Conservation (phyloP, 371 early-diverging fungal species). For the Quaeritorhiza haematococci region DNA sequence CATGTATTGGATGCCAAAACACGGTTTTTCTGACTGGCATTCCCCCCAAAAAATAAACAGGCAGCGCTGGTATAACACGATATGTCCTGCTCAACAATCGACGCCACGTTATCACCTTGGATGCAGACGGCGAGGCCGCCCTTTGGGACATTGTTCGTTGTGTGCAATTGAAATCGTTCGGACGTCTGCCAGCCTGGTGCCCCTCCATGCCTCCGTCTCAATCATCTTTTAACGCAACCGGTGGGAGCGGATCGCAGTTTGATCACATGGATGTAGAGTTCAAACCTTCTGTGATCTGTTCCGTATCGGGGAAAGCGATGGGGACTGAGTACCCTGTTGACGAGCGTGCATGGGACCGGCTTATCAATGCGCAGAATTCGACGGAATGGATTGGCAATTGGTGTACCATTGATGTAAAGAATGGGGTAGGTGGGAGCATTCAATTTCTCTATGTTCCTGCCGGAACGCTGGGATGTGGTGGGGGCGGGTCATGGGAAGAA, state of each 20-base stretch:
- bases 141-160: conserved; percentile 84
- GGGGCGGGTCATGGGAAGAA: too few relatives aligned
- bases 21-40: too few relatives aligned
- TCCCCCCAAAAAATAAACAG: conserved; percentile 21
- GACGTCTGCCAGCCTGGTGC: too few relatives aligned
- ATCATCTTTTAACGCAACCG: too few relatives aligned
- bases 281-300: background rate
- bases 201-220: too few relatives aligned
- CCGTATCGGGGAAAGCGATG: background rate
- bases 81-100: conserved; percentile 73
- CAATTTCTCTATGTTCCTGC: background rate
- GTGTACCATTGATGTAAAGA: conserved; percentile 87
- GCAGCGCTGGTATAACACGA: conserved; percentile 63
- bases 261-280: background rate
- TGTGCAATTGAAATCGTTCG: conserved; percentile 18
- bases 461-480: too few relatives aligned
- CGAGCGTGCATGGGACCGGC: too few relatives aligned
- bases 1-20: too few relatives aligned
- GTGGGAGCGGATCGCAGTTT: too few relatives aligned
- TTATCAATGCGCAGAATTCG: conserved; percentile 61
- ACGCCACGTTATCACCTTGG: conserved; percentile 79
- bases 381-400: conserved; percentile 80
- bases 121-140: conserved; percentile 72
- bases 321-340: too few relatives aligned
- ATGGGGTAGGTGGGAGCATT: conserved; percentile 54